Percentiles rank a stretch among this genome's conserved stretches.
Evolutionary conservation across 306 rosid species (phyloP).

Genomic region (Gillenia trifoliata): DNA sequence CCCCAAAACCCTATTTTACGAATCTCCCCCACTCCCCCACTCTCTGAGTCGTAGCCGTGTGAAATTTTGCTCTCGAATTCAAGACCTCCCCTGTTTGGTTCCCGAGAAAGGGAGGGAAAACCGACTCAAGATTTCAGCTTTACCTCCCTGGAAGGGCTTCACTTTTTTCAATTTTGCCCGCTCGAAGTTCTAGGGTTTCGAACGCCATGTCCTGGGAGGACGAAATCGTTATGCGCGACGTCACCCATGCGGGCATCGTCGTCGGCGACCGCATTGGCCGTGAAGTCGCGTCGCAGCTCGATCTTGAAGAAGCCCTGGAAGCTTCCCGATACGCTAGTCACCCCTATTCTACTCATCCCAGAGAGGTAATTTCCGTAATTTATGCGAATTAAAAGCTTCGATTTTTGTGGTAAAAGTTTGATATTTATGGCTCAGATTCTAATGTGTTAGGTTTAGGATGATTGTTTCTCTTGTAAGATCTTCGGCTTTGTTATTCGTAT

Average conservation of each 20-base stretch:
- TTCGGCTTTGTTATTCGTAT: not conserved
- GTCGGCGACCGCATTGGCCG: slow-evolving; percentile 87
- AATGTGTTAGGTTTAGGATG: not conserved
- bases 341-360: slow-evolving; percentile 83
- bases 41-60: not conserved
- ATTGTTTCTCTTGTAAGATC: not conserved
- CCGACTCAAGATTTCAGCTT: not conserved
- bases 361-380: slow-evolving; percentile 52
- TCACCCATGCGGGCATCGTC: slow-evolving; percentile 70
- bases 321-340: slow-evolving; percentile 88
- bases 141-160: not conserved
- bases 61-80: slow-evolving; percentile 4
- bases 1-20: slow-evolving; percentile 49
- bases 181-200: slow-evolving; percentile 25
- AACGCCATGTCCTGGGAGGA: slow-evolving; percentile 70
- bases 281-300: slow-evolving; percentile 76
- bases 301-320: slow-evolving; percentile 91
- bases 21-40: not conserved
- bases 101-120: slow-evolving; percentile 21
- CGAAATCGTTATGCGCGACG: slow-evolving; percentile 76
- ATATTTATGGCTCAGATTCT: not conserved
- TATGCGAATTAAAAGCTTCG: not conserved
- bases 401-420: not conserved
- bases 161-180: not conserved
- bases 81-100: slow-evolving; percentile 14